These are phyloP conservation scores for Aspergillus nidulans DNA, from an alignment of 495 filamentous ascomycete species.

Conservation along the genomic window DNA sequence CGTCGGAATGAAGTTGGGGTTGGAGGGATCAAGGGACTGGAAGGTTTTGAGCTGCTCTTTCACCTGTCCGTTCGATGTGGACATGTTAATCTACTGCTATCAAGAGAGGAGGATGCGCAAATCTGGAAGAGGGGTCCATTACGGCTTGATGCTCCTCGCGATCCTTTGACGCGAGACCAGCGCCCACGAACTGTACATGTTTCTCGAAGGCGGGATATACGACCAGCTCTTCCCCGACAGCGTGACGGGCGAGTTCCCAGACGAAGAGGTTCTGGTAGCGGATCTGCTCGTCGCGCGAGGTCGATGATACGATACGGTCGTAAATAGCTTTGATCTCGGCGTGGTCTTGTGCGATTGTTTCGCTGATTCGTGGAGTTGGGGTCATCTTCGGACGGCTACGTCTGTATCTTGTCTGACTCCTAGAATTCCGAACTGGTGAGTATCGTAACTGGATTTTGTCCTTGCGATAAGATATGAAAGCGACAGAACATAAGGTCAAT, in stretches of 20 bases:
- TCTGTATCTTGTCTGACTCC: too few species aligned
- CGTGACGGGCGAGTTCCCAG: constrained; percentile 67
- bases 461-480: too few species aligned
- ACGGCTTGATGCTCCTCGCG: constrained; percentile 51
- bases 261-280: constrained; percentile 65
- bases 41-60: constrained; percentile 58
- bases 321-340: constrained; percentile 55
- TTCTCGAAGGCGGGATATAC: constrained; percentile 67
- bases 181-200: constrained; percentile 42
- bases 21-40: constrained; percentile 45
- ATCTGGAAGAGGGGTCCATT: neutral
- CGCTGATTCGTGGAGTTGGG: constrained; percentile 24
- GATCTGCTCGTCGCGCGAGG: constrained; percentile 40
- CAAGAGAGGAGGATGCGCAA: neutral
- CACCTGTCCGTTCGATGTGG: constrained; percentile 43
- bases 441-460: too few species aligned
- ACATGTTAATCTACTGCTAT: too few species aligned
- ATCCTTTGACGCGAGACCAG: constrained; percentile 53
- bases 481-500: too few species aligned
- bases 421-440: too few species aligned
- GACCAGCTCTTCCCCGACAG: constrained; percentile 63
- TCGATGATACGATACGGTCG: constrained; percentile 49
- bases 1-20: constrained; percentile 47
- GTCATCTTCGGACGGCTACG: neutral
- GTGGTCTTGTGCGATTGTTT: constrained; percentile 61